These are phyloP conservation scores for Taphrina deformans DNA, from an alignment of 1,139 yeast genomes.

Conservation along the genomic window DNA sequence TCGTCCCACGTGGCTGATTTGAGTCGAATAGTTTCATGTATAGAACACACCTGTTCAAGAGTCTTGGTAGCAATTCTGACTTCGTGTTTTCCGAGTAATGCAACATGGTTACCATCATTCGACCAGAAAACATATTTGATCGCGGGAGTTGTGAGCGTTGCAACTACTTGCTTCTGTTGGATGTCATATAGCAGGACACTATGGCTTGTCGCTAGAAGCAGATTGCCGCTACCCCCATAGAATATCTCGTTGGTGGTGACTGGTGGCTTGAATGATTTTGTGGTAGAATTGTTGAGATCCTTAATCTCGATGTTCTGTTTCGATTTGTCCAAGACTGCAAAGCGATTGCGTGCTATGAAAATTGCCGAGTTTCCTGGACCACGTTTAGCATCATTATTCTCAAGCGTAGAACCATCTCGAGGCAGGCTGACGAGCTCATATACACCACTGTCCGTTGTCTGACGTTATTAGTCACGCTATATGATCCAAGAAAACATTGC, in stretches of 20 bases:
- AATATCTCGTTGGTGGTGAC: constrained; percentile 70
- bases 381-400: constrained; percentile 72
- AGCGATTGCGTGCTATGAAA: constrained; percentile 91
- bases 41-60: constrained; percentile 73
- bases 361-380: constrained; percentile 86
- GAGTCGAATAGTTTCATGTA: constrained; percentile 95
- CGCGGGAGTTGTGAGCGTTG: constrained; percentile 64
- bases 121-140: constrained; percentile 93
- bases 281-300: constrained; percentile 75
- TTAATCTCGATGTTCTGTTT: constrained; percentile 72
- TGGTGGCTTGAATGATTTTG: constrained; percentile 79
- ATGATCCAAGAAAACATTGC: not conserved
- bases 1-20: constrained; percentile 99
- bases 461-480: constrained; percentile 40
- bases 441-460: constrained; percentile 63
- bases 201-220: constrained; percentile 69
- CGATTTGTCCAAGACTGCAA: constrained; percentile 72
- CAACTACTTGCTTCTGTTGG: constrained; percentile 80
- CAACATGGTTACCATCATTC: constrained; percentile 79
- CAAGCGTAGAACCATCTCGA: constrained; percentile 78
- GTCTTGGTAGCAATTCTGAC: constrained; percentile 82
- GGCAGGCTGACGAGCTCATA: constrained; percentile 81
- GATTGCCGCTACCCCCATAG: constrained; percentile 74
- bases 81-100: constrained; percentile 87
- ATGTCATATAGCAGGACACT: constrained; percentile 84